phyloP scores from a whole-genome alignment of 352 stramenopile species.

The Globisporangium heterothallicum region DNA sequence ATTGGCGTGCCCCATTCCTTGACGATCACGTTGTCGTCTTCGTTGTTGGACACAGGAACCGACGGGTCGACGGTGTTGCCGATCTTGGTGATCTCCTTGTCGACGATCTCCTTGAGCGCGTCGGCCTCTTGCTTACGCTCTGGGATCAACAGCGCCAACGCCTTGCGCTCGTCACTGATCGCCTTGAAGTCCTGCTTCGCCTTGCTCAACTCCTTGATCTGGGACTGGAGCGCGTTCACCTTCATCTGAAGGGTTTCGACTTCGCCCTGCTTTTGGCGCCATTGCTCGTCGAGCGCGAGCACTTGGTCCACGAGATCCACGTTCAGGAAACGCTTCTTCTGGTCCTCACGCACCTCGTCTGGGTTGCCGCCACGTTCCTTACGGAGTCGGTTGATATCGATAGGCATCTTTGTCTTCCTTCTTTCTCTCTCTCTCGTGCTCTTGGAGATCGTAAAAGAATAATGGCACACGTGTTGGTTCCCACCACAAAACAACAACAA shows the following conservation, averaged over 20 bases:
- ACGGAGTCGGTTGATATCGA: constrained; percentile 97
- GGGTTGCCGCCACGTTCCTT: constrained; percentile 94
- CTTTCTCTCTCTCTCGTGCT: no score
- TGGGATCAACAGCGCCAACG: constrained; percentile 52
- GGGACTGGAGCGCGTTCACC: constrained; percentile 77
- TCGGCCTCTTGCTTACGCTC: constrained; percentile 81
- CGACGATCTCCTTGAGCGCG: constrained; percentile 64
- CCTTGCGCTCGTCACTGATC: constrained; percentile 78
- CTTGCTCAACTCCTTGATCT: constrained; percentile 88
- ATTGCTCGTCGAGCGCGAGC: constrained; percentile 90
- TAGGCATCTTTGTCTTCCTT: constrained; percentile 85
- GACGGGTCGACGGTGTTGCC: constrained; percentile 96
- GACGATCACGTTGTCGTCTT: constrained; percentile 96
- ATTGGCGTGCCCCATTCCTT: constrained; percentile 68
- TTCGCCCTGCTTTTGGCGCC: constrained; percentile 83
- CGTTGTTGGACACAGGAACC: constrained; percentile 95
- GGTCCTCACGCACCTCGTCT: constrained; percentile 91
- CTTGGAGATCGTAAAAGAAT: constrained; percentile 11
- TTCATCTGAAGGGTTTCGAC: constrained; percentile 84
- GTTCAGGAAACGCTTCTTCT: constrained; percentile 92
- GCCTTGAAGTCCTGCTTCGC: constrained; percentile 85
- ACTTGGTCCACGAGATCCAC: constrained; percentile 95
- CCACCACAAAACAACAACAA: no score
- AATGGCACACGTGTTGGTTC: not conserved
- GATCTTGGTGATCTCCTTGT: constrained; percentile 87